Percentiles rank a stretch among this genome's conserved stretches.
Evolutionary conservation across 164 flowering plant genomes (phyloP).

Genomic region (Euptelea pleiosperma): DNA sequence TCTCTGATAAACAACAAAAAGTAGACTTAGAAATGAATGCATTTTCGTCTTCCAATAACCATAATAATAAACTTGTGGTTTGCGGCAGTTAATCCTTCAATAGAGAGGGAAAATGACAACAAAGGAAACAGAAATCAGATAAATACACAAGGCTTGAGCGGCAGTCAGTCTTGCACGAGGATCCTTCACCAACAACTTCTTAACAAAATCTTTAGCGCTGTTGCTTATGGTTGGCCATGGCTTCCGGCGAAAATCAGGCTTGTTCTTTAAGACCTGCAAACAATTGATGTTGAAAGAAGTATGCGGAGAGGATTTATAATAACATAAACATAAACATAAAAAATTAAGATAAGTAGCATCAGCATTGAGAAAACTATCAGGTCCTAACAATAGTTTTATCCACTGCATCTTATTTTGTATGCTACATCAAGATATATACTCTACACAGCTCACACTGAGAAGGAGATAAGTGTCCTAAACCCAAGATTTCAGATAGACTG

Average conservation of each 20-base stretch:
- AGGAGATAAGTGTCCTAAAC: too few species aligned
- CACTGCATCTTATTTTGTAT: neutral
- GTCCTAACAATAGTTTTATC: neutral
- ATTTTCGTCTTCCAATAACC: too few species aligned
- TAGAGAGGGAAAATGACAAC: neutral
- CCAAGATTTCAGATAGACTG: too few species aligned
- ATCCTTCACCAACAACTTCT: conserved; percentile 85
- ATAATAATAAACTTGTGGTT: too few species aligned
- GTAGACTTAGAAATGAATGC: too few species aligned
- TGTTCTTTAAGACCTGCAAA: conserved; percentile 72
- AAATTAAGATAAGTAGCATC: too few species aligned
- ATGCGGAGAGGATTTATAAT: neutral
- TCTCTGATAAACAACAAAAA: too few species aligned
- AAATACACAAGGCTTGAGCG: conserved; percentile 92
- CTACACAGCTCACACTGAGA: too few species aligned
- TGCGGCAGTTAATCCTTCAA: too few species aligned
- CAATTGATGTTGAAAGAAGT: conserved; percentile 6
- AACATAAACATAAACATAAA: neutral
- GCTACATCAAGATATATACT: neutral
- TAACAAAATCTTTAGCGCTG: conserved; percentile 89
- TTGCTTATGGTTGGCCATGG: conserved; percentile 92
- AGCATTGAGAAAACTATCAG: neutral
- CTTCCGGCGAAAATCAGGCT: conserved; percentile 88
- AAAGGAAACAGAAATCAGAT: conserved; percentile 1
- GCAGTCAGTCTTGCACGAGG: conserved; percentile 93